Percentiles rank a stretch among this genome's conserved stretches.
These are phyloP conservation scores for Kluyveromyces dobzhanskii DNA, from an alignment of 805 yeast species.

Conservation along the genomic window DNA sequence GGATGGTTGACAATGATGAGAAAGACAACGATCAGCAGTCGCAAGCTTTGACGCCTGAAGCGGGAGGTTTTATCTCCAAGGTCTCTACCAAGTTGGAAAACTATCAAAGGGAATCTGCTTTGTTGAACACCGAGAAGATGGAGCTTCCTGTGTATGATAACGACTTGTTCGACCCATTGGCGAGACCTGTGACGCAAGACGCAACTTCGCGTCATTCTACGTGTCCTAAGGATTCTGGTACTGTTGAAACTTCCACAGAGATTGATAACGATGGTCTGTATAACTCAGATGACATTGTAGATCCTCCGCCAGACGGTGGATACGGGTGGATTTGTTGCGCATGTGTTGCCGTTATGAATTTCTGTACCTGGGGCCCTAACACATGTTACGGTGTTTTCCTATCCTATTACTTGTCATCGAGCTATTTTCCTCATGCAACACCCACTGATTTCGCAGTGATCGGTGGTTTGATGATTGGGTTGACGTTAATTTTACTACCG, in stretches of 20 bases:
- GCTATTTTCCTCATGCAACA: slow-evolving; percentile 45
- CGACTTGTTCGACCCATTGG: slow-evolving; percentile 2
- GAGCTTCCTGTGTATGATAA: slow-evolving; percentile 2
- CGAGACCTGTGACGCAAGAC: slow-evolving; percentile 1
- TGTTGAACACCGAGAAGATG: slow-evolving; percentile 1
- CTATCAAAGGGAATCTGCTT: neutral
- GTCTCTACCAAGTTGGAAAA: slow-evolving; percentile 1
- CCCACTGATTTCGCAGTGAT: slow-evolving; percentile 55
- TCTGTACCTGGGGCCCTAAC: slow-evolving; percentile 69
- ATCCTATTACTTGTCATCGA: slow-evolving; percentile 43
- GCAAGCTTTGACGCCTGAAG: too few species aligned
- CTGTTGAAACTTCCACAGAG: neutral
- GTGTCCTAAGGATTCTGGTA: neutral
- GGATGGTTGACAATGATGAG: too few species aligned
- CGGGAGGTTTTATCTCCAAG: slow-evolving; percentile 1
- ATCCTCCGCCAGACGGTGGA: slow-evolving; percentile 54
- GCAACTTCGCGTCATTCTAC: neutral
- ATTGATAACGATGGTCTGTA: slow-evolving; percentile 8
- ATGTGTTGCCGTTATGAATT: slow-evolving; percentile 42
- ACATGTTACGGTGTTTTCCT: slow-evolving; percentile 56
- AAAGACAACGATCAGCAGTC: too few species aligned
- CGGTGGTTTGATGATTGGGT: slow-evolving; percentile 54
- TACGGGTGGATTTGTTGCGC: slow-evolving; percentile 57
- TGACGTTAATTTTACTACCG: slow-evolving; percentile 55
- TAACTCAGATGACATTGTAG: slow-evolving; percentile 15